Conservation (phyloP, 306 rosid genomes). For the Cotoneaster glaucophyllus region DNA sequence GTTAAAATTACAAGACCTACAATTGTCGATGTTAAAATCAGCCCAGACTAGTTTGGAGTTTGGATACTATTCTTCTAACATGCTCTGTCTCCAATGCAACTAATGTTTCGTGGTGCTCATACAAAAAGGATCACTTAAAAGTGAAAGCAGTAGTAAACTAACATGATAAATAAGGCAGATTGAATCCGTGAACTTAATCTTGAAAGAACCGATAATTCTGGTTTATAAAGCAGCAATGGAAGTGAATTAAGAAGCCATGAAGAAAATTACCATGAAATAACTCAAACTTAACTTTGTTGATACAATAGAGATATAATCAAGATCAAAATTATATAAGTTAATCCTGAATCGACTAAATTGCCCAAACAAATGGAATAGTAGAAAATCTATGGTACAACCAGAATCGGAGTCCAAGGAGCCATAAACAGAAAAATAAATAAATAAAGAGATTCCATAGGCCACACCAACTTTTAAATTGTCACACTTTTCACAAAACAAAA, state of each 20-base stretch:
- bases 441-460: not conserved
- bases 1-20: not conserved
- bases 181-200: not conserved
- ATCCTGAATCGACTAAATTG: not conserved
- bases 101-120: not conserved
- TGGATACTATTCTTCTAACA: not conserved
- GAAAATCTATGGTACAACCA: not conserved
- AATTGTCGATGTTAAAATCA: not conserved
- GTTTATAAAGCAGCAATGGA: not conserved
- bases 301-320: not conserved
- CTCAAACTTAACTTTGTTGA: not conserved
- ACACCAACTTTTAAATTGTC: not conserved
- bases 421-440: not conserved
- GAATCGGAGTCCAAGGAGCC: not conserved
- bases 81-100: not conserved
- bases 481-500: not conserved
- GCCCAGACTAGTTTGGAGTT: not conserved
- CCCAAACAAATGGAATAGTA: not conserved
- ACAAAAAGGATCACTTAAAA: not conserved
- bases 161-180: not conserved
- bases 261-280: not conserved
- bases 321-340: not conserved
- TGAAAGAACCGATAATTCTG: not conserved
- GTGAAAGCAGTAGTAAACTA: not conserved
- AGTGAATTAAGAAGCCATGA: not conserved